phyloP scores from a whole-genome alignment of 1,139 yeast species.

The Saccharomyces uvarum region DNA sequence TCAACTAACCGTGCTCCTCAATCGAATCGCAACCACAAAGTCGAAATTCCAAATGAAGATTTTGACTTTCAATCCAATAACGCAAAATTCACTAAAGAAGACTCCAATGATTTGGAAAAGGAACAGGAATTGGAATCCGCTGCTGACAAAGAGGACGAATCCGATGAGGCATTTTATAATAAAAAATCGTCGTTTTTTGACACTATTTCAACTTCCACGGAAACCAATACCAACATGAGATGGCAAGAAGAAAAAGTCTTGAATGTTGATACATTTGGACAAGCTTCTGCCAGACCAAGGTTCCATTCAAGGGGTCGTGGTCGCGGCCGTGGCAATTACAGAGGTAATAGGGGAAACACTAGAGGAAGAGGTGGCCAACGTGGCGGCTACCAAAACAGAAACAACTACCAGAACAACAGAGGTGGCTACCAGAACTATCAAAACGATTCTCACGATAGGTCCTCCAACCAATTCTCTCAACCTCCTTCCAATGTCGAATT shows the following conservation, averaged over 20 bases:
- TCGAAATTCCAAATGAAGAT: conserved; percentile 38
- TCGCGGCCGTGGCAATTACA: conserved; percentile 33
- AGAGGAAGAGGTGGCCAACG: conserved; percentile 28
- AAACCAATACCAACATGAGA: conserved; percentile 39
- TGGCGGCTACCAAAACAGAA: conserved; percentile 15
- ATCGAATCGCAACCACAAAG: conserved; percentile 10
- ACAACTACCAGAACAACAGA: conserved; percentile 11
- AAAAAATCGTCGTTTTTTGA: conserved; percentile 76
- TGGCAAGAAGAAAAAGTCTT: conserved; percentile 55
- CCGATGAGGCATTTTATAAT: conserved; percentile 42
- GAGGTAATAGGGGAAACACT: conserved; percentile 33
- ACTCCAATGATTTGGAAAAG: conserved; percentile 9
- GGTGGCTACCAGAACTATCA: not conserved
- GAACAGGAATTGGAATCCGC: conserved; percentile 7
- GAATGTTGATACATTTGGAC: conserved; percentile 59
- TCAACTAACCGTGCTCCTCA: conserved; percentile 1
- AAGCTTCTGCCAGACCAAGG: conserved; percentile 36
- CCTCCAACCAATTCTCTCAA: not conserved
- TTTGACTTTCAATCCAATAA: conserved; percentile 64
- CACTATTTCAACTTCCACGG: conserved; percentile 54
- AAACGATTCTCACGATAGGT: not conserved
- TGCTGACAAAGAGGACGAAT: conserved; percentile 10
- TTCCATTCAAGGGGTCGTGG: conserved; percentile 28
- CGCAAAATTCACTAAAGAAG: conserved; percentile 46
- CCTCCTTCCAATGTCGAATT: not conserved